Evolutionary conservation across 352 stramenopile species (phyloP), one percentile per base, ranked within the genome.

Genomic region (Thalassiosira mediterranea): DNA sequence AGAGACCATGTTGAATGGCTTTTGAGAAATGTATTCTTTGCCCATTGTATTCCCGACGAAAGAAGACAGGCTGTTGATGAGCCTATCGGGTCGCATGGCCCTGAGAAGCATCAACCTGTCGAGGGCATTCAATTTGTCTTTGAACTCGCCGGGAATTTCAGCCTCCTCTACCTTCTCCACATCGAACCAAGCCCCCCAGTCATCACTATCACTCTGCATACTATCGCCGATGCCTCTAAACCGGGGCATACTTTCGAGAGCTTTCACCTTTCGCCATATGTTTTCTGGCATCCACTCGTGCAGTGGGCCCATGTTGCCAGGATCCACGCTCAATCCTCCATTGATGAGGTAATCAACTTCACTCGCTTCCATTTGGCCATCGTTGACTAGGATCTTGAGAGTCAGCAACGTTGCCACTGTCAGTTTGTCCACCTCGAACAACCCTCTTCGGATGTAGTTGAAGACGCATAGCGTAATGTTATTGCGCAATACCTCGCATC

Each of bases 131-230:
- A 93, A 91, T 79, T 98, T 96, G 64, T 98, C 98, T 59, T 94
- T 89, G 81, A 98, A 98, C 70, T 98, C 95, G 8, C 98, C 96
- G 0, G 97, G 96, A 1, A 98, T 87, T 63, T 97, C 97, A 23
- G 95, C 91, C 15, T 92, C 84, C 84, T 99, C 96, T 1, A 95
- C 95, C 59, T 98, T 95, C 80, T 98, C 95, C 0, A 95, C 88
- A 32, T 97, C 95, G 83, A 98, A 98, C 95, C 95, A 99, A 73
- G 94, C 93, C 26, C 90, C 76, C 96, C 96, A 99, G 32, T 98
- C 96, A 66, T 99, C 96, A 0, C 94, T 95, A 52, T 98, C 96
- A 51, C 95, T 97, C 74, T 98, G 97, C 76, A 99, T 97, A 19
- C 89, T 93, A 81, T 98, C 96, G 4, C 95, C 95, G 5, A 99